These are phyloP conservation scores for Clathrus columnatus DNA, from an alignment of 768 basidiomycete genomes.

Conservation along the genomic window DNA sequence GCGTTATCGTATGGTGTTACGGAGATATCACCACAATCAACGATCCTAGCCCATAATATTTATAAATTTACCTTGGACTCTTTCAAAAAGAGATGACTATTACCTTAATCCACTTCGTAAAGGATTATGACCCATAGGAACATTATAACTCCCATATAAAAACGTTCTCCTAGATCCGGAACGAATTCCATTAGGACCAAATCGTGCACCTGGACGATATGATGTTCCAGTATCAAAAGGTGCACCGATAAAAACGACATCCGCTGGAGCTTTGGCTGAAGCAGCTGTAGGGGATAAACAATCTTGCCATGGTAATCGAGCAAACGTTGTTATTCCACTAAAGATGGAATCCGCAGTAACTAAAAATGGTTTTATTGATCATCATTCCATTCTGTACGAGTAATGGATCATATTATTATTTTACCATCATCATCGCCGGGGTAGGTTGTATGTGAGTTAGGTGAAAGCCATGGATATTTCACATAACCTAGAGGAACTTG, in stretches of 20 bases:
- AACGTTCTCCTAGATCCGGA: conserved; percentile 69
- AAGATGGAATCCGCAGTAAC: conserved; percentile 75
- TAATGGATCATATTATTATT: no score
- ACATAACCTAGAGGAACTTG: conserved; percentile 64
- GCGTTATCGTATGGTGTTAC: conserved; percentile 75
- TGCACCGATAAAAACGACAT: conserved; percentile 77
- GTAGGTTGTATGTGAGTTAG: conserved; percentile 31
- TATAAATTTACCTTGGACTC: not conserved
- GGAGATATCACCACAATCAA: conserved; percentile 73
- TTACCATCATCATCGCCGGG: conserved; percentile 52
- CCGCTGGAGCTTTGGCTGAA: conserved; percentile 41
- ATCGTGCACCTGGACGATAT: conserved; percentile 77
- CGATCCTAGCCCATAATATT: conserved; percentile 26
- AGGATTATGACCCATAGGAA: conserved; percentile 64
- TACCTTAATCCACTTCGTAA: conserved; percentile 53
- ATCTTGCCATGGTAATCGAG: conserved; percentile 76
- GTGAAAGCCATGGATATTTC: conserved; percentile 48
- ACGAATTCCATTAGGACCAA: conserved; percentile 78
- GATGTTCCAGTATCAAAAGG: conserved; percentile 72
- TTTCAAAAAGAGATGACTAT: not conserved
- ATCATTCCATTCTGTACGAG: not conserved
- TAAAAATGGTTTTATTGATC: conserved; percentile 24
- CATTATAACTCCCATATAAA: conserved; percentile 71
- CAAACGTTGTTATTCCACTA: conserved; percentile 78
- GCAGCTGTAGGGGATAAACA: conserved; percentile 55